phyloP scores from a whole-genome alignment of 257 asterid species.

The Anisodus tanguticus region DNA sequence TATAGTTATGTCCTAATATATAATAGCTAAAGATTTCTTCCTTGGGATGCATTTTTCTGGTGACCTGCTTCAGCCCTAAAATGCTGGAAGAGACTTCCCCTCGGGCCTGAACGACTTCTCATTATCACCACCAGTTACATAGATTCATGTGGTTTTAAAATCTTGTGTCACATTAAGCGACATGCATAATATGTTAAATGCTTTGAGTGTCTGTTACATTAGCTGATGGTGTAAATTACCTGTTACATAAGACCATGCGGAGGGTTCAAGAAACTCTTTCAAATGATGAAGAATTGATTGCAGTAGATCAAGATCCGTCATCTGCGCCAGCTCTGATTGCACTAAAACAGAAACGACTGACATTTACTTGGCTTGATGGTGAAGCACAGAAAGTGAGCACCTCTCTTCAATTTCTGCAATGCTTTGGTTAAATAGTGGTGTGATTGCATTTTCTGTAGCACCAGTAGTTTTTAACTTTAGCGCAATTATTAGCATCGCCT shows the following conservation, averaged over 20 bases:
- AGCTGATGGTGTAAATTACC: constrained; percentile 42
- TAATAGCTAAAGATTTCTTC: neutral
- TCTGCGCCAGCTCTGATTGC: constrained; percentile 66
- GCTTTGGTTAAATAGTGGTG: constrained; percentile 26
- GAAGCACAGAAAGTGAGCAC: constrained; percentile 80
- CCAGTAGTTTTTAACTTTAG: neutral
- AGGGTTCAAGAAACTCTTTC: constrained; percentile 76
- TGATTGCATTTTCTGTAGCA: constrained; percentile 16
- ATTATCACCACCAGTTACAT: neutral
- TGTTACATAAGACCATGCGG: constrained; percentile 80
- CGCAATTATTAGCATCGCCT: neutral
- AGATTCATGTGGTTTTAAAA: neutral
- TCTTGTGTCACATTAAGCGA: neutral
- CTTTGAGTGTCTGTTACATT: constrained; percentile 25
- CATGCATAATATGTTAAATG: constrained; percentile 28
- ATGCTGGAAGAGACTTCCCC: neutral
- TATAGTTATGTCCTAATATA: neutral
- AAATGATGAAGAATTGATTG: constrained; percentile 47
- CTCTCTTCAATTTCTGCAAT: constrained; percentile 24
- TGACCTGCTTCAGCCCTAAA: neutral
- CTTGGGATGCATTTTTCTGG: neutral
- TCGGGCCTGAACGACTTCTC: neutral
- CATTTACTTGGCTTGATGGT: constrained; percentile 97
- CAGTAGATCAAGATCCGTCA: constrained; percentile 52
- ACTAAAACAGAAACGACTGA: constrained; percentile 70